Percentiles rank a stretch among this genome's conserved stretches.
Conservation (phyloP, 495 filamentous ascomycete species). For the Tuber melanosporum region DNA sequence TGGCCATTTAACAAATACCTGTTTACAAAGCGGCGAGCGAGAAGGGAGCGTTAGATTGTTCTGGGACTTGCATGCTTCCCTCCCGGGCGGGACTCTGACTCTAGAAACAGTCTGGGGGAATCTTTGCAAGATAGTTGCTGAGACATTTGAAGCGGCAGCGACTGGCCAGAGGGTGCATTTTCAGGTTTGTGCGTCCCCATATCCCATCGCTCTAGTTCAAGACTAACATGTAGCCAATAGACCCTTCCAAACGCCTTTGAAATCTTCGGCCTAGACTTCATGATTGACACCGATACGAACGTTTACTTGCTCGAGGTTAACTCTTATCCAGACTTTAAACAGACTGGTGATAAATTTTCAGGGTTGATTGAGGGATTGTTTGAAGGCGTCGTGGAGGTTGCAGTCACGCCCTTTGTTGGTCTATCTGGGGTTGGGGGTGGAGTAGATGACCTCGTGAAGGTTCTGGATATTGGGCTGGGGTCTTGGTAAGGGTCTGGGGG, state of each 20-base stretch:
- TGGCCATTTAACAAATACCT: conserved; percentile 87
- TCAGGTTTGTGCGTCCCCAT: conserved; percentile 46
- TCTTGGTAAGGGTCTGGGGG: conserved; percentile 39
- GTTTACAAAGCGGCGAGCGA: conserved; percentile 62
- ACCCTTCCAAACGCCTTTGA: conserved; percentile 82
- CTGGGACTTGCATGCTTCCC: conserved; percentile 54
- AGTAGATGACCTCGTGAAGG: conserved; percentile 48
- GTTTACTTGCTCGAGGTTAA: conserved; percentile 88
- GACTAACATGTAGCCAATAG: conserved; percentile 10
- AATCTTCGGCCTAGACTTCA: conserved; percentile 83
- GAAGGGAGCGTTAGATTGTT: conserved; percentile 62
- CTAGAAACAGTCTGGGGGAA: conserved; percentile 57
- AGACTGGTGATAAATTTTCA: conserved; percentile 71
- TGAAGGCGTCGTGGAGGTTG: conserved; percentile 61
- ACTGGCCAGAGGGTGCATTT: conserved; percentile 80
- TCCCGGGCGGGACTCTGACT: conserved; percentile 9
- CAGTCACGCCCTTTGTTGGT: conserved; percentile 58
- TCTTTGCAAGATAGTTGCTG: conserved; percentile 63
- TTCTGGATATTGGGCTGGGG: conserved; percentile 60
- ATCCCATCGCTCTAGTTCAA: not conserved
- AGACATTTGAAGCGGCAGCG: conserved; percentile 78
- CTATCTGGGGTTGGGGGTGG: conserved; percentile 7
- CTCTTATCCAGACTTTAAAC: conserved; percentile 88
- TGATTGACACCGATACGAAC: conserved; percentile 60
- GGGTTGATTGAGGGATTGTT: conserved; percentile 69